A percentile compares a stretch with the other conserved stretches of the same genome.
These are phyloP conservation scores for Populus hybrid DNA, from an alignment of 441 rosid species.

Conservation along the genomic window DNA sequence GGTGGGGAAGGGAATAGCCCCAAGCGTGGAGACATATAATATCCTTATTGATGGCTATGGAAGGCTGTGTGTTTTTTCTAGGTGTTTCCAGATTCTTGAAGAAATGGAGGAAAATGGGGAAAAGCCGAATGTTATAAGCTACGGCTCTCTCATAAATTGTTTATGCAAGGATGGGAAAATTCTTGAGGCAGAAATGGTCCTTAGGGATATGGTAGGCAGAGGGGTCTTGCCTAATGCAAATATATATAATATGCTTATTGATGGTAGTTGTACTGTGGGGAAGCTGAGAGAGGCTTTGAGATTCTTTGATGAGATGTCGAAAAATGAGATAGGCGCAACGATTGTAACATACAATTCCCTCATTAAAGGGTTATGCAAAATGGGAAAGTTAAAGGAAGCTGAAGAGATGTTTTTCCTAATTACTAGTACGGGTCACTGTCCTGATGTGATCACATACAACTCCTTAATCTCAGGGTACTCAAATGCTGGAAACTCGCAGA, in stretches of 20 bases:
- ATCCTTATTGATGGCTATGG: slow-evolving; percentile 73
- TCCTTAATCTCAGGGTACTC: slow-evolving; percentile 65
- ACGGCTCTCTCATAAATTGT: slow-evolving; percentile 66
- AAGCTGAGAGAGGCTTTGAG: slow-evolving; percentile 56
- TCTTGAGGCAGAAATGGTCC: slow-evolving; percentile 70
- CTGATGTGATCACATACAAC: slow-evolving; percentile 72
- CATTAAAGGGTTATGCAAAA: slow-evolving; percentile 56
- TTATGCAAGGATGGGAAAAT: slow-evolving; percentile 66
- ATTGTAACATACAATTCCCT: slow-evolving; percentile 73
- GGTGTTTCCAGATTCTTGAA: slow-evolving; percentile 64
- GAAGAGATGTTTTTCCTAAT: slow-evolving; percentile 55
- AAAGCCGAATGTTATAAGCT: slow-evolving; percentile 64
- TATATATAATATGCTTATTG: slow-evolving; percentile 70
- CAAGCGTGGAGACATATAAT: slow-evolving; percentile 59
- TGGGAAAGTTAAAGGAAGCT: slow-evolving; percentile 50
- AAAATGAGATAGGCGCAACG: slow-evolving; percentile 38
- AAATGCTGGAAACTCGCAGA: slow-evolving; percentile 39
- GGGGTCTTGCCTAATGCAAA: slow-evolving; percentile 56
- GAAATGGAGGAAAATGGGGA: slow-evolving; percentile 61
- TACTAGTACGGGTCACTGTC: slow-evolving; percentile 38
- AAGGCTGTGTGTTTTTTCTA: slow-evolving; percentile 45
- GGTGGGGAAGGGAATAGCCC: slow-evolving; percentile 52
- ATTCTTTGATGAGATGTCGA: slow-evolving; percentile 58
- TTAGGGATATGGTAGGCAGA: slow-evolving; percentile 61
- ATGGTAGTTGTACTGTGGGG: slow-evolving; percentile 50